Percentiles rank a stretch among this genome's conserved stretches.
These are phyloP conservation scores for Nitzschia sp. DNA, from an alignment of 108 stramenopile genomes.

Conservation along the genomic window DNA sequence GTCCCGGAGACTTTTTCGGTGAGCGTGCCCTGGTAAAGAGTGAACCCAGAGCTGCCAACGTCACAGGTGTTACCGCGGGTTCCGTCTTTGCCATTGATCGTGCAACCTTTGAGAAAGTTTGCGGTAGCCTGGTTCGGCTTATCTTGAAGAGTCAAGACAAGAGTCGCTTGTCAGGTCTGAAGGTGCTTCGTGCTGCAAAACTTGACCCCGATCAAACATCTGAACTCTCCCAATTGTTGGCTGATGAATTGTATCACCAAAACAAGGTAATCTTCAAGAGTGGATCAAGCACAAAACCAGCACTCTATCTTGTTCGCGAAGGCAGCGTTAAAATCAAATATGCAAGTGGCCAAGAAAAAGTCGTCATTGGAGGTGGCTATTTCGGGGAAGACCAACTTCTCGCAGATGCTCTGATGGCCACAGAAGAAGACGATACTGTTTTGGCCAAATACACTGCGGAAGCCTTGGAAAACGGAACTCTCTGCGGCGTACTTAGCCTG, in stretches of 20 bases:
- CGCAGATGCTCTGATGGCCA: slow-evolving; percentile 3
- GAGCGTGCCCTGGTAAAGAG: slow-evolving; percentile 34
- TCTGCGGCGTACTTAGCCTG: slow-evolving; percentile 67
- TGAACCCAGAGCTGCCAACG: slow-evolving; percentile 49
- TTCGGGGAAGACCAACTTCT: slow-evolving; percentile 57
- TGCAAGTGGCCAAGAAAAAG: slow-evolving; percentile 19
- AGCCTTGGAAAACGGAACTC: slow-evolving; percentile 49
- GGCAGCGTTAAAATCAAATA: slow-evolving; percentile 36
- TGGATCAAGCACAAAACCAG: slow-evolving; percentile 52
- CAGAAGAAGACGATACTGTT: slow-evolving; percentile 1
- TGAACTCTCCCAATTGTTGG: slow-evolving; percentile 40
- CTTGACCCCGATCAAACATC: slow-evolving; percentile 46
- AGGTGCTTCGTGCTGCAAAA: slow-evolving; percentile 41
- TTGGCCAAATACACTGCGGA: slow-evolving; percentile 42
- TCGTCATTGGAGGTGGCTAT: slow-evolving; percentile 42
- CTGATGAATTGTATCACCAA: slow-evolving; percentile 45
- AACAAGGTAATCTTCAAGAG: slow-evolving; percentile 71
- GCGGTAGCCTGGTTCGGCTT: slow-evolving; percentile 40
- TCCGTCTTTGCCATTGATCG: slow-evolving; percentile 43
- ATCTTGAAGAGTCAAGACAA: slow-evolving; percentile 42
- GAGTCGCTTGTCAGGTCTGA: slow-evolving; percentile 40
- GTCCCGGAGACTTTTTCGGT: slow-evolving; percentile 48
- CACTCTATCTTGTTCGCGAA: slow-evolving; percentile 59
- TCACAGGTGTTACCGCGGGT: slow-evolving; percentile 35
- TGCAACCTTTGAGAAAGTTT: slow-evolving; percentile 40